Percentiles rank a stretch among this genome's conserved stretches.
Conservation (phyloP, 2,329 filamentous ascomycete species). For the Phyllosticta paracitricarpa region DNA sequence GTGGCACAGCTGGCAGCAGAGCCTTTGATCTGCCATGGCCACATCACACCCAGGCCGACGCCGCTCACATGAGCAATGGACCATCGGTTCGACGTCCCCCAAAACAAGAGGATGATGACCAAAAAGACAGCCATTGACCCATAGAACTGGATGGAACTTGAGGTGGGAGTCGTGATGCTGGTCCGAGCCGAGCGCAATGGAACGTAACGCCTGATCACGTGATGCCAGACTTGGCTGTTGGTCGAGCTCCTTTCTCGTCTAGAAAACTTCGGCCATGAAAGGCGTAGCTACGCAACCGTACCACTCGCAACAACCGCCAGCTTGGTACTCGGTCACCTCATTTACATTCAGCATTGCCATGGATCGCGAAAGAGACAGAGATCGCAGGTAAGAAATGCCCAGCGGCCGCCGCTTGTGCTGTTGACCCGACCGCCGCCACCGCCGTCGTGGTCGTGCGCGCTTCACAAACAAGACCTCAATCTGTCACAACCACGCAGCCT, state of each 20-base stretch:
- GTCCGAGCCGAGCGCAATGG: not conserved
- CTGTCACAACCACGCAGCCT: not conserved
- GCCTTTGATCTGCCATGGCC: not conserved
- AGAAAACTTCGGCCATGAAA: slow-evolving; percentile 1
- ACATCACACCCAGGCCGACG: not conserved
- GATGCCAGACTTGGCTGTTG: not conserved
- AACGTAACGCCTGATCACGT: slow-evolving; percentile 8
- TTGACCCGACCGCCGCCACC: not conserved
- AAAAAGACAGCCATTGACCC: not conserved
- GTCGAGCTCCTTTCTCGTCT: slow-evolving; percentile 10
- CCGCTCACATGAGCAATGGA: not conserved
- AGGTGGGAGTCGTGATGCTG: not conserved
- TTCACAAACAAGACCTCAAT: not conserved
- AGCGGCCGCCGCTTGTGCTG: not conserved
- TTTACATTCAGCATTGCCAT: slow-evolving; percentile 1
- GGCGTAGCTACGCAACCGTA: slow-evolving; percentile 1
- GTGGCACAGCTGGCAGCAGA: not conserved
- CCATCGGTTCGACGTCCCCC: not conserved
- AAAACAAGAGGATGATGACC: not conserved
- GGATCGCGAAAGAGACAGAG: slow-evolving; percentile 27
- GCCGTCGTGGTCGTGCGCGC: not conserved
- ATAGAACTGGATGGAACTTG: not conserved
- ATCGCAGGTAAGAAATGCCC: slow-evolving; percentile 32
- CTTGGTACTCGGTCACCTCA: slow-evolving; percentile 1
- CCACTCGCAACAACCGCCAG: slow-evolving; percentile 4